Percentiles rank a stretch among this genome's conserved stretches.
Conservation (phyloP, 805 yeast species). For the Candida alai region DNA sequence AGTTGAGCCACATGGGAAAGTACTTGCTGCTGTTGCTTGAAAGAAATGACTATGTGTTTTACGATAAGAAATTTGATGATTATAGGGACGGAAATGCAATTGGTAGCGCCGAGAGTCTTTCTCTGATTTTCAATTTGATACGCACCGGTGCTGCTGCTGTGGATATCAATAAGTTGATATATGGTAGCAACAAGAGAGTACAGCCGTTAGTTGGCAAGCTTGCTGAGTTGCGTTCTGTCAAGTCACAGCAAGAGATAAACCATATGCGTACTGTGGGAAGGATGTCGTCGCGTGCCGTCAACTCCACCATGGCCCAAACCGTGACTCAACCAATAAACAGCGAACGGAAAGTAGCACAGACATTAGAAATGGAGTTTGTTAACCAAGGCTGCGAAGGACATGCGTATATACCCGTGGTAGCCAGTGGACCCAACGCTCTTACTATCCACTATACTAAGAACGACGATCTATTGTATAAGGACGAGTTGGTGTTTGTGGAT, state of each 20-base stretch:
- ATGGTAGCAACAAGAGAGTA: constrained; percentile 23
- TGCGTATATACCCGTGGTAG: constrained; percentile 95
- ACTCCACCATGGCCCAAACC: constrained; percentile 68
- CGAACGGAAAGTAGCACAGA: constrained; percentile 78
- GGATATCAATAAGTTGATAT: constrained; percentile 16
- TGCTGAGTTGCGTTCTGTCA: constrained; percentile 57
- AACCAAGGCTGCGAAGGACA: constrained; percentile 85
- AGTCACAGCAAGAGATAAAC: constrained; percentile 70
- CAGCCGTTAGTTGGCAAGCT: constrained; percentile 41
- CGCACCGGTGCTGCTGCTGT: constrained; percentile 8
- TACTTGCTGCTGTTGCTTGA: constrained; percentile 47
- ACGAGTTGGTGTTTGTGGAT: constrained; percentile 86
- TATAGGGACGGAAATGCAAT: background rate
- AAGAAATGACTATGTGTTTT: constrained; percentile 49
- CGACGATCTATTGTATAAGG: constrained; percentile 72
- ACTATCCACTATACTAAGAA: constrained; percentile 93
- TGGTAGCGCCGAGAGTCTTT: constrained; percentile 6
- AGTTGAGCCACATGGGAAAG: constrained; percentile 39
- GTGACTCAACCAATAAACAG: constrained; percentile 49
- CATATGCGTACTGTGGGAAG: constrained; percentile 81
- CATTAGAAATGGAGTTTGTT: constrained; percentile 75
- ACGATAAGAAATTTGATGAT: constrained; percentile 40
- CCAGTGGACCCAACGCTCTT: constrained; percentile 85
- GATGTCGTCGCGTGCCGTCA: constrained; percentile 79
- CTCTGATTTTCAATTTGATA: constrained; percentile 15